Evolutionary conservation across 1,284 basidiomycete species (phyloP), one percentile per base, ranked within the genome.

Genomic region (Anthracocystis walkeri): DNA sequence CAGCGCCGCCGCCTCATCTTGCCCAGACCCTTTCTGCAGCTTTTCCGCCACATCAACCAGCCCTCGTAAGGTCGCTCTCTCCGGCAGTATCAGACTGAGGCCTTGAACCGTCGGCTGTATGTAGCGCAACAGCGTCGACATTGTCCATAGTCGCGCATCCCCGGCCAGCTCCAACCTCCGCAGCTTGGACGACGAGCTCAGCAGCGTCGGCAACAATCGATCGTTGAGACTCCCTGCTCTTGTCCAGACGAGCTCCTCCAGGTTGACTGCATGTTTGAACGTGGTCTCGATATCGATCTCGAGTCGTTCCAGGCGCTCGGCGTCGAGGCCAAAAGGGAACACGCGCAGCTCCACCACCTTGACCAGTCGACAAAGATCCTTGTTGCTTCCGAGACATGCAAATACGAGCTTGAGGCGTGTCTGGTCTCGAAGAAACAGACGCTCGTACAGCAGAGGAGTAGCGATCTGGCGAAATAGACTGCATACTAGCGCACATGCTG

Each of bases 211-310:
- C n/a, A 83, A 27, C 8, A 82, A 40, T 18, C 82, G 72, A 38
- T 83, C 75, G 42, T 75, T 82, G 42, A 84, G 60, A 31, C 81
- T 82, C 27, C 83, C 83, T 7, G 81, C 80, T 38, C 83, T 48
- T 14, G 83, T 84, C 83, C 83, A 84, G 27, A 67, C 66, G 45
- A 84, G 73, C 44, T 67, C 69, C 20, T 67, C 59, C 10, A 84
- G 60, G 29, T 78, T 64, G 41, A 46, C 44, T 5, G 77, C 75
- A 27, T 74, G 45, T 20, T 45, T 27, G 41, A 84, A 70, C 0
- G 75, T 61, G 1, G 33, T 49, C 16, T 72, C 66, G 25, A 84
- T 79, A 12, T 73, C 63, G 12, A 63, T 45, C 58, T 84, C 83
- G 18, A 84, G 65, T 31, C 35, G 23, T 46, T 84, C 83, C n/a